Base-by-base conservation (phyloP, 2,329 filamentous ascomycete species). In the Hansfordia pulvinata region DNA sequence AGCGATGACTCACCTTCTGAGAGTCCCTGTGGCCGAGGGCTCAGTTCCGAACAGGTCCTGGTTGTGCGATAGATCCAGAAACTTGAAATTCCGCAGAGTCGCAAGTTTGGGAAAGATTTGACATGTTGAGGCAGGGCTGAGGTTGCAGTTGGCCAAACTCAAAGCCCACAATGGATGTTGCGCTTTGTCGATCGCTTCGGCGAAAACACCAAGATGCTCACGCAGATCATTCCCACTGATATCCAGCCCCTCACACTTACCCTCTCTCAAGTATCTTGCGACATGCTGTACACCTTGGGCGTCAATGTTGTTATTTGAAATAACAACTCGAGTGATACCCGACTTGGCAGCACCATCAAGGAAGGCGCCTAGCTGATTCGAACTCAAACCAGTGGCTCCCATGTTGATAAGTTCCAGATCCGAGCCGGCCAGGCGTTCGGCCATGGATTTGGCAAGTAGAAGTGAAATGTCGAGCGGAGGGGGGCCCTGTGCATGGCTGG, bases 1-100 rank as follows among this genome's bases (percentile, higher is more conserved):
- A 16, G 13, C 15, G n/a, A 16, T 19, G 20, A 51, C 64, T 37
- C 46, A 90, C 55, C 81, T 82, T 40, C 90, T 68, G 29, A 96
- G 61, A 4, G 84, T 56, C 4, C 69, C 66, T 18, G 90, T 62
- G 3, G 81, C 80, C 42, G 72, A 84, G n/a, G 80, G 76, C 21
- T 77, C 63, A 4, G 63, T 62, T 27, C 74, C 68, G 46, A 93
- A 93, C 10, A 98, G 62, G 12, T 72, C 73, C 17, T 67, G 79
- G 40, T 96, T 96, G 43, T 93, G 84, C 5, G 84, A 93, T 19
- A 98, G 60, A 47, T 96, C 90, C 32, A 98, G 72, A 46, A 94
- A 94, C 12, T 81, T 75, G 45, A 94, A 78, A 35, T 77, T 70
- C 3, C 65, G 63, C 30, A 94, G 58, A 37, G 65, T 71, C 15